Base-by-base conservation (phyloP, 768 basidiomycete species). In the Naganishia vishniacii region DNA sequence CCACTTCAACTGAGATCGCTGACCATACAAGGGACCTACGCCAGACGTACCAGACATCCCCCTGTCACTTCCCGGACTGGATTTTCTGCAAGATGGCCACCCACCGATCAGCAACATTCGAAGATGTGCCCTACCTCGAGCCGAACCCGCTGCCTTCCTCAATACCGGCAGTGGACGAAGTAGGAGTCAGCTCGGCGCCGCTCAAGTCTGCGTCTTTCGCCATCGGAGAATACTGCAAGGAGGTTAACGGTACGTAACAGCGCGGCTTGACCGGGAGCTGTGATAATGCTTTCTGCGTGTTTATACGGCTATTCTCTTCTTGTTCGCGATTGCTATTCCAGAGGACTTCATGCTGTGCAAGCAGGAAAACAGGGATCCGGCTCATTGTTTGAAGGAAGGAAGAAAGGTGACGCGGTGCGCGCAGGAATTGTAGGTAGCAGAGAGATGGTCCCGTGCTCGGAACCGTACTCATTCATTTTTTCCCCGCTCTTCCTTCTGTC, bases 281-380 rank as follows among this genome's bases (percentile, higher is more conserved):
- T 2, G 18, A 25, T 34, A 18, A 44, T 47, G 32, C 44, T 25
- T 16, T 26, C 34, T 18, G 25, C 15, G 7, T 61, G 20, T 16
- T 18, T 48, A 29, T 16, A 5, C 20, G 29, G 58, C 15, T 48
- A n/a, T n/a, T n/a, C n/a, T n/a, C n/a, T n/a, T n/a, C n/a, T n/a
- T n/a, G n/a, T n/a, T 44, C 47, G 40, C 40, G 45, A 46, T 45
- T 61, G n/a, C n/a, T n/a, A n/a, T n/a, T n/a, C n/a, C n/a, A 89
- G 89, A 91, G 83, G 88, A 91, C 80, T 91, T 90, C 72, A 94
- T 98, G 91, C 87, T 97, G 59, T 99, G 95, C 84, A 98, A 98
- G 81, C 81, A 84, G 25, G 93, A 97, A 81, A 87, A 83, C 73
- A 83, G 87, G 65, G 87, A 94, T 73, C 91, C 94, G 11, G 90